Evolutionary conservation across 805 yeast species (phyloP), one percentile per base, ranked within the genome.

Genomic region (Candida quercuum): DNA sequence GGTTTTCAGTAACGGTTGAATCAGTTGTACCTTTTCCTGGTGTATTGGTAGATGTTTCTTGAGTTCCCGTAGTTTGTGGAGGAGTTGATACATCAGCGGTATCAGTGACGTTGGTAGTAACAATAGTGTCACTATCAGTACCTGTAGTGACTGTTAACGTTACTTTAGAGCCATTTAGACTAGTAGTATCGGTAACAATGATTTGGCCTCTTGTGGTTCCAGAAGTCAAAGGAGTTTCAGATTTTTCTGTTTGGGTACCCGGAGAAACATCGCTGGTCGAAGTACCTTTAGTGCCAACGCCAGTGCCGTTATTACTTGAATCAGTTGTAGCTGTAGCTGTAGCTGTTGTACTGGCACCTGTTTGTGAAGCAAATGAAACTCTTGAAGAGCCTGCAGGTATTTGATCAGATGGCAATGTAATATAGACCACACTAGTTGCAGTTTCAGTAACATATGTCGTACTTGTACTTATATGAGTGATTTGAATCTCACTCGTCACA

Each of bases 401-500:
- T 21, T 34, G 36, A 21, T 30, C 43, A 4, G 39, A 12, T 22
- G 42, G 37, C n/a, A 40, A 38, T 1, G 43, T 42, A 9, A 52
- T 41, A 12, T 34, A 28, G 19, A 50, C 40, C 20, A 50, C 41
- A 18, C 46, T 43, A 6, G 57, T 52, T 12, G 45, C 38, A 1
- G 57, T 47, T 22, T 42, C 48, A 11, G 53, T 49, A 21, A 47
- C 35, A 27, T 38, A 32, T 28, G 40, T 11, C 1, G 54, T 52
- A 26, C 40, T 37, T 3, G 48, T 52, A 32, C 52, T 50, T 31
- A 50, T 45, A 35, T 43, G 46, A 2, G 54, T 50, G 15, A 52
- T 35, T 15, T 46, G 38, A 21, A 52, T 36, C 20, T 42, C 45
- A 17, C 40, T 42, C 1, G 56, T 52, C 15, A 48, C 21, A 26